phyloP scores from a whole-genome alignment of 495 filamentous ascomycete genomes.

The Acidomyces sp. region DNA sequence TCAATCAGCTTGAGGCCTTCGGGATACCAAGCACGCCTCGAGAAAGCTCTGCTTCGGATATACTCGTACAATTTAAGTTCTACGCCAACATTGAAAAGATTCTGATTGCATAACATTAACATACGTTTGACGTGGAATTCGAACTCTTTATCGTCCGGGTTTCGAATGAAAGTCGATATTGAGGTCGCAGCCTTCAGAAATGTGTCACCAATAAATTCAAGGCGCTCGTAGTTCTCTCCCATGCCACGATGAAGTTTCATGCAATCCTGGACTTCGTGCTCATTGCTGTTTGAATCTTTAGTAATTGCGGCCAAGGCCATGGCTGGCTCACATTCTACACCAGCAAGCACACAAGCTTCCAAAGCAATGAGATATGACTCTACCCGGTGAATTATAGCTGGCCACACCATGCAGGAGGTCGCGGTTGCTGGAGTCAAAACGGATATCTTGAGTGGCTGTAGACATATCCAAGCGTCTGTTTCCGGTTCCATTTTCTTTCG shows the following conservation, averaged over 20 bases:
- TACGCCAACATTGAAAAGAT: slow-evolving; percentile 64
- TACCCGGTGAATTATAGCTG: slow-evolving; percentile 69
- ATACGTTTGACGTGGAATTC: slow-evolving; percentile 85
- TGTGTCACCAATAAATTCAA: slow-evolving; percentile 87
- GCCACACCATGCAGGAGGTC: slow-evolving; percentile 58
- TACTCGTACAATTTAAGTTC: slow-evolving; percentile 56
- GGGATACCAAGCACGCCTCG: slow-evolving; percentile 69
- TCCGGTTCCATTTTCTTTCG: slow-evolving; percentile 36
- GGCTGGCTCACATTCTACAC: slow-evolving; percentile 46
- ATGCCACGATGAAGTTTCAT: slow-evolving; percentile 74
- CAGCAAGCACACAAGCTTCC: slow-evolving; percentile 52
- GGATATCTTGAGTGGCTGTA: slow-evolving; percentile 59
- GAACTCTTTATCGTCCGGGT: slow-evolving; percentile 69
- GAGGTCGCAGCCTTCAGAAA: slow-evolving; percentile 95
- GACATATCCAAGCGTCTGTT: slow-evolving; percentile 38
- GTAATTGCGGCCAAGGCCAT: slow-evolving; percentile 83
- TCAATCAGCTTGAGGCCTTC: slow-evolving; percentile 52
- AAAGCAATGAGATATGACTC: slow-evolving; percentile 71
- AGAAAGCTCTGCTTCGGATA: slow-evolving; percentile 72
- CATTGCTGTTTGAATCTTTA: slow-evolving; percentile 83
- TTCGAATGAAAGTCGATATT: slow-evolving; percentile 62
- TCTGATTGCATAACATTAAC: slow-evolving; percentile 83
- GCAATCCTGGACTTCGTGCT: slow-evolving; percentile 47
- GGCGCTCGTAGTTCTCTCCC: slow-evolving; percentile 91
- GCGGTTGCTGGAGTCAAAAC: slow-evolving; percentile 52